These are phyloP conservation scores for Ophiocordyceps robertsii DNA, from an alignment of 2,329 filamentous ascomycete genomes.

Conservation along the genomic window DNA sequence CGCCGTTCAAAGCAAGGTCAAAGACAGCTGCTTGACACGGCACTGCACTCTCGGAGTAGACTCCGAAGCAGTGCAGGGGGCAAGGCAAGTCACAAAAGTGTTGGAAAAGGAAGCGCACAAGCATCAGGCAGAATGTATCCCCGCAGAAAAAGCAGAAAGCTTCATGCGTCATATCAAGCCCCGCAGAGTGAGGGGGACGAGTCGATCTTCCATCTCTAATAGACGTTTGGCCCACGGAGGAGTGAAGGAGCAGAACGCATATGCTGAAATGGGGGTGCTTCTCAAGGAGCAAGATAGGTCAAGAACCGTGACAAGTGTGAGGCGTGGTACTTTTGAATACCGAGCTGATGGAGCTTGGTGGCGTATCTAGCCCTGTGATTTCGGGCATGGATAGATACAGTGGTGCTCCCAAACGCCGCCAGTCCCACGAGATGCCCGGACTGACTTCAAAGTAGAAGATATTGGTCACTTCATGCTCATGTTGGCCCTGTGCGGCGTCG, in stretches of 20 bases:
- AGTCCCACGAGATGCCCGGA: neutral
- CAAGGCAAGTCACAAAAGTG: no score
- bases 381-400: neutral
- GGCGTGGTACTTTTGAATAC: no score
- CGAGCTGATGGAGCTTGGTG: no score
- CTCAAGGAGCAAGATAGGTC: neutral
- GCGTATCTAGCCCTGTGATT: no score
- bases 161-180: conserved; percentile 27
- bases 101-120: neutral
- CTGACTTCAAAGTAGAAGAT: neutral
- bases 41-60: no score
- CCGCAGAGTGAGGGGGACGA: conserved; percentile 38
- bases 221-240: conserved; percentile 39
- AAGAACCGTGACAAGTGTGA: no score
- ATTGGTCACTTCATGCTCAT: conserved; percentile 21
- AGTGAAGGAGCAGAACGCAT: conserved; percentile 34
- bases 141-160: conserved; percentile 34
- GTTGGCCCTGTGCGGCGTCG: conserved; percentile 17
- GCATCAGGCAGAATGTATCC: conserved; percentile 19
- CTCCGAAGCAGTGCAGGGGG: no score
- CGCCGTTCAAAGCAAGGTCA: no score
- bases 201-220: conserved; percentile 39
- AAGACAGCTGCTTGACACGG: no score
- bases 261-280: conserved; percentile 35
- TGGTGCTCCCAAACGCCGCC: neutral